These are phyloP conservation scores for Penicillium freii DNA, from an alignment of 2,329 filamentous ascomycete species.

Conservation along the genomic window DNA sequence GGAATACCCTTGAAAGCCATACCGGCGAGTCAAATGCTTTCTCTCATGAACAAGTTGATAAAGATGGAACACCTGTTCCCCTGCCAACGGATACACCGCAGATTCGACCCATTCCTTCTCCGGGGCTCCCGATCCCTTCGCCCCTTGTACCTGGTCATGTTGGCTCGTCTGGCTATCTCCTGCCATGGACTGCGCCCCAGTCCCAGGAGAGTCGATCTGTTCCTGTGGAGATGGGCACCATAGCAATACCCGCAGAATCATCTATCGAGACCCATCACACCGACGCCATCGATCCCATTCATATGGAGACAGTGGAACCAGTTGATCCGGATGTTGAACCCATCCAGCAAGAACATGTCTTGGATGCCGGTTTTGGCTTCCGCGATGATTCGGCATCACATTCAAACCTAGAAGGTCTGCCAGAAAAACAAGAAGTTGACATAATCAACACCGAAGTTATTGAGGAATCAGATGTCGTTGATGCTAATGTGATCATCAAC, in stretches of 20 bases:
- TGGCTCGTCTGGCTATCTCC: conserved; percentile 34
- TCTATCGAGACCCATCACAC: background rate
- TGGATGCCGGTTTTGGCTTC: background rate
- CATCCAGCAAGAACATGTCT: background rate
- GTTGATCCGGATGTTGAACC: background rate
- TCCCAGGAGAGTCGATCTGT: conserved; percentile 2
- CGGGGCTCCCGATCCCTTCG: conserved; percentile 41
- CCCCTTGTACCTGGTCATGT: conserved; percentile 34
- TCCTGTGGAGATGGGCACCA: background rate
- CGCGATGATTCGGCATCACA: too few species aligned
- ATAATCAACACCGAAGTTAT: background rate
- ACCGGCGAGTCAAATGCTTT: background rate
- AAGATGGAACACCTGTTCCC: conserved; percentile 7
- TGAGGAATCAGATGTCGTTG: background rate
- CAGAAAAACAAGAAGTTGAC: background rate
- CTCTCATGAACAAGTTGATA: background rate
- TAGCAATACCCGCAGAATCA: background rate
- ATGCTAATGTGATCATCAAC: background rate
- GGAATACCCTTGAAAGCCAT: conserved; percentile 12
- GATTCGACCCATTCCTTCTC: conserved; percentile 40
- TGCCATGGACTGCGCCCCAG: conserved; percentile 17
- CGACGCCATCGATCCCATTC: background rate
- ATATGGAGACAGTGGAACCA: background rate
- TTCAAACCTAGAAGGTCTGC: too few species aligned
- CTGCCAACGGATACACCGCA: conserved; percentile 38